Conservation (phyloP, 805 yeast genomes). For the Sugiyamaella americana region DNA sequence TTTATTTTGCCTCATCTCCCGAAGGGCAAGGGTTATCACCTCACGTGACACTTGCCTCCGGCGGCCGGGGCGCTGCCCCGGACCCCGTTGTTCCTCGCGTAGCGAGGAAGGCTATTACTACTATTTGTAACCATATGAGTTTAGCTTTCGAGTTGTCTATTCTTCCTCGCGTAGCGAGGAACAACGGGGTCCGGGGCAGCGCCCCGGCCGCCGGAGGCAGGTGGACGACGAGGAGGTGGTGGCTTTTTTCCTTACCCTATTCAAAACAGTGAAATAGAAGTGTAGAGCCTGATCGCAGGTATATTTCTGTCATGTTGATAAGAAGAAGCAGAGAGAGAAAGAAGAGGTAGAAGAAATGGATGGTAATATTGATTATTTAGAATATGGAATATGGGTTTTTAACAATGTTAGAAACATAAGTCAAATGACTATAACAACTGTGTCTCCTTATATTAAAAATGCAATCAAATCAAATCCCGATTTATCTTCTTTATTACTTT, state of each 20-base stretch:
- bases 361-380: constrained; percentile 3
- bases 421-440: constrained; percentile 3
- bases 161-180: no score
- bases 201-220: background rate
- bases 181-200: background rate
- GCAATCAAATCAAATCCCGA: constrained; percentile 19
- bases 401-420: background rate
- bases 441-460: constrained; percentile 10
- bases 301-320: background rate
- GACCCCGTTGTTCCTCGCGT: no score
- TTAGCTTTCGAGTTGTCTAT: no score
- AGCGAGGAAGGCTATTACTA: no score
- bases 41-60: no score
- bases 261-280: background rate
- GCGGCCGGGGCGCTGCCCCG: no score
- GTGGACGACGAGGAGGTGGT: background rate
- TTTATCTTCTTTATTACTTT: constrained; percentile 18
- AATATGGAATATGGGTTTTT: constrained; percentile 1
- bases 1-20: background rate
- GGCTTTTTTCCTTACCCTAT: background rate
- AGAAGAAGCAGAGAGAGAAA: background rate
- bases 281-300: background rate
- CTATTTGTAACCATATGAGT: no score
- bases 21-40: background rate
- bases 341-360: background rate